Evolutionary conservation across 2,329 filamentous ascomycete species (phyloP), one percentile per base, ranked within the genome.

Genomic region (Paraconiothyrium brasiliense): DNA sequence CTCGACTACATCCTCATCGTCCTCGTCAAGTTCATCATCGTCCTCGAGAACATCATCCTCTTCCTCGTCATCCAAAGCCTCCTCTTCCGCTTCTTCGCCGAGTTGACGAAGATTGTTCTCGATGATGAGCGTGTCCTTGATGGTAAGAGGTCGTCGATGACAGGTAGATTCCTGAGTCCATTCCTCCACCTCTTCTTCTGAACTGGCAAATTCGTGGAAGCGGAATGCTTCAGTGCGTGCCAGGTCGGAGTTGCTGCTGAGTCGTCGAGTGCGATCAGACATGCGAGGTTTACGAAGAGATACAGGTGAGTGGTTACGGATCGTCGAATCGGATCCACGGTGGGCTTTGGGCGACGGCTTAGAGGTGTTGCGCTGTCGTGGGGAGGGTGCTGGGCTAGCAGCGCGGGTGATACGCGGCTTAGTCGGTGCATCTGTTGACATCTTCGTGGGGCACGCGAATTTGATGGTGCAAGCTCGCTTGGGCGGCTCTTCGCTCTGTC

Each of bases 151-250:
- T 54, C 85, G 85, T 59, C 85, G 85, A 66, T 88, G 83, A 35
- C 87, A 86, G 8, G 86, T 84, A 37, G 87, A 83, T 71, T 92
- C 90, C 59, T 90, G 88, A 34, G 96, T 92, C 95, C 95, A 99
- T 71, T 97, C 94, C 60, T 97, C 94, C 64, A 95, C 91, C 61
- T 92, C 88, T 44, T 90, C 92, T 61, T 92, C 88, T 54, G 92
- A 93, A 75, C 91, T 93, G 47, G 92, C 94, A 76, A 98, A 98
- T 72, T 97, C 94, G 76, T 97, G 92, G 75, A 97, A 98, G 52
- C 84, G 80, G 48, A 79, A 81, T n/a, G 83, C 82, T 71, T 84
- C 82, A 82, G 88, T 74, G 81, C 88, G 77, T 60, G 78, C 79
- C 43, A 82, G 73, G 54, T 83, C 80, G 22, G 78, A 75, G 57